Evolutionary conservation across 2,329 filamentous ascomycete species (phyloP), one percentile per base, ranked within the genome.

Genomic region (Alternaria ethzedia): DNA sequence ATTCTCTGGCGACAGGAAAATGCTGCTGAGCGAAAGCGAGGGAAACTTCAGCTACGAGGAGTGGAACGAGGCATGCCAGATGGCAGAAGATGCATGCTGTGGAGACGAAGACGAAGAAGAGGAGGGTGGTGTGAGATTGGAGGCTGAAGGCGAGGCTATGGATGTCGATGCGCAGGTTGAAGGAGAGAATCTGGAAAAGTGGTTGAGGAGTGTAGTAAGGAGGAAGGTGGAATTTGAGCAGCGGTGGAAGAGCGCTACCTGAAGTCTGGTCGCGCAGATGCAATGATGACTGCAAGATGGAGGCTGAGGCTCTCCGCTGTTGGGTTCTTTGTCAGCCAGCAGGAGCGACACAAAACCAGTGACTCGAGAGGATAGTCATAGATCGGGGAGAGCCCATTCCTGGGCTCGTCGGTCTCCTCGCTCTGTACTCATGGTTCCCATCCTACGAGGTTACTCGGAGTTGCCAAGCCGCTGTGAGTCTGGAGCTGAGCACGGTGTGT

Each of bases 11-110:
- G 65, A 77, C n/a, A 87, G 90, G 9, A 89, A 92, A 63, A 82
- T 97, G 55, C 81, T 97, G 21, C 81, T 97, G 45, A 89, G 88
- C 32, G 92, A 97, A 81, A 97, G 93, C 73, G 89, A 95, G 72
- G 95, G 95, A 1, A 81, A 82, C 4, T 98, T 97, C 76, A 87
- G 88, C 50, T 84, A 91, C 68, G 85, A 88, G 13, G 89, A 91
- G 67, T 97, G 94, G 93, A 88, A 93, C 59, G 82, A 85, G 46
- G 87, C 91, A 17, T 88, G 89, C 68, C 85, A 89, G 65, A 82
- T 84, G 47, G 93, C 91, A 32, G 85, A 88, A 74, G 81, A 82
- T 43, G 84, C 90, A 51, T 97, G 94, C 78, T 90, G 83, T 63
- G 82, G 83, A 36, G 72, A 78, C 20, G 82, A 84, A 32, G 71